Conservation (phyloP, 192 early-diverging fungal species). For the Coemansia sp. region DNA sequence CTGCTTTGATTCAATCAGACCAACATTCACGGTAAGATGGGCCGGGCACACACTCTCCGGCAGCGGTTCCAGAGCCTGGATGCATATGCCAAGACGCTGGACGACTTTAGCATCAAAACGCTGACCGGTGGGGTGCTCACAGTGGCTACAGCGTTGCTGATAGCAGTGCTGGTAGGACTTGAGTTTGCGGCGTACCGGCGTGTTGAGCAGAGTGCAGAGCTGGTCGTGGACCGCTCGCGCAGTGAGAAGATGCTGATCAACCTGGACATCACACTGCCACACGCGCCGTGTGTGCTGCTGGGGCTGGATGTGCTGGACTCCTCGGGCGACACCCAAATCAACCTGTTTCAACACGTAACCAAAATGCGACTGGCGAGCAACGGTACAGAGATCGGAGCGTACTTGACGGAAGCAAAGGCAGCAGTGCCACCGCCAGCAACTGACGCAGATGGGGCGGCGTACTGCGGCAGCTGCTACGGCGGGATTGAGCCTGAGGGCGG, state of each 20-base stretch:
- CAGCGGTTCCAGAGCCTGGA: conserved; percentile 64
- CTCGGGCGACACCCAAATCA: conserved; percentile 82
- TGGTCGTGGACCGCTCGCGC: conserved; percentile 80
- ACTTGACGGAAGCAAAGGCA: conserved; percentile 18
- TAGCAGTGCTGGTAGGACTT: conserved; percentile 71
- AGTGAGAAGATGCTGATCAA: conserved; percentile 89
- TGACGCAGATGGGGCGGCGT: conserved; percentile 35
- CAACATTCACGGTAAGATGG: conserved; percentile 2
- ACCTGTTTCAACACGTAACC: conserved; percentile 74
- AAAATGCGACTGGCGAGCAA: conserved; percentile 71
- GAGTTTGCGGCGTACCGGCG: conserved; percentile 82
- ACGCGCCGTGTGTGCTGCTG: conserved; percentile 89
- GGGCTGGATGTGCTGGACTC: conserved; percentile 96
- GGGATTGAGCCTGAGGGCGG: conserved; percentile 63
- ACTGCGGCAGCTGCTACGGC: conserved; percentile 92
- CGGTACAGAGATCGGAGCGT: conserved; percentile 62
- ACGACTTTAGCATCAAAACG: conserved; percentile 89
- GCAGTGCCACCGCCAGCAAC: conserved; percentile 22
- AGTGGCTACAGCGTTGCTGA: conserved; percentile 69
- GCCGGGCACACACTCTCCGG: conserved; percentile 7
- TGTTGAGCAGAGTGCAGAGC: conserved; percentile 65
- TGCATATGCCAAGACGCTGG: conserved; percentile 95
- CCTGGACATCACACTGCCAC: conserved; percentile 88
- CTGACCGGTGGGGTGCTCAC: conserved; percentile 84
- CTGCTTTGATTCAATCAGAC: not conserved